Percentiles rank a stretch among this genome's conserved stretches.
Evolutionary conservation across 1,139 yeast genomes (phyloP).

Genomic region (Blastobotrys proliferans): DNA sequence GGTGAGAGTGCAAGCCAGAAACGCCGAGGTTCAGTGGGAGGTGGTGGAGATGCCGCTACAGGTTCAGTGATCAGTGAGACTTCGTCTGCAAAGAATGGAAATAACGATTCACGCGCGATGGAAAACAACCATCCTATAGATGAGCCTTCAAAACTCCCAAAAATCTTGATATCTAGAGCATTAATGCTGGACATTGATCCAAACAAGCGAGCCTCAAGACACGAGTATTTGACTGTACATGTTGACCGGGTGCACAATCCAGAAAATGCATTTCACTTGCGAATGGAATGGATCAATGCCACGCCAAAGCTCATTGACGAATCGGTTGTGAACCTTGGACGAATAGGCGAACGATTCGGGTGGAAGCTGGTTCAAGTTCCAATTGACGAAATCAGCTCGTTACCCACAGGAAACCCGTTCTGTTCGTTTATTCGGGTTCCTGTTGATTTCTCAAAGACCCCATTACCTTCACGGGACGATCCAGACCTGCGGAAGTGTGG

Average conservation of each 20-base stretch:
- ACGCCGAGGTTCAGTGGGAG: slow-evolving; percentile 16
- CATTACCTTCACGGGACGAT: background rate
- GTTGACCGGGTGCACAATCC: slow-evolving; percentile 93
- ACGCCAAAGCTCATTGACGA: slow-evolving; percentile 90
- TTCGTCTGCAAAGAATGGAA: slow-evolving; percentile 8
- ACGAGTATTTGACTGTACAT: slow-evolving; percentile 78
- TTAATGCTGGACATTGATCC: slow-evolving; percentile 78
- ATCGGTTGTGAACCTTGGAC: slow-evolving; percentile 72
- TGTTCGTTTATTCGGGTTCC: slow-evolving; percentile 68
- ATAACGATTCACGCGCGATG: slow-evolving; percentile 7
- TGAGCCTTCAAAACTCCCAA: slow-evolving; percentile 23
- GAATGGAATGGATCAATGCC: slow-evolving; percentile 90
- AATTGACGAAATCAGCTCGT: slow-evolving; percentile 76
- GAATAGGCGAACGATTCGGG: slow-evolving; percentile 84
- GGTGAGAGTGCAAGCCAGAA: slow-evolving; percentile 6
- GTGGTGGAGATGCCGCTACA: too few relatives aligned
- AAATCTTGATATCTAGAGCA: slow-evolving; percentile 52
- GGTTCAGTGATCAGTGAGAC: slow-evolving; percentile 10
- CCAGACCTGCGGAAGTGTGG: slow-evolving; percentile 4
- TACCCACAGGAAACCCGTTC: slow-evolving; percentile 78
- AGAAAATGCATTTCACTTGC: slow-evolving; percentile 86
- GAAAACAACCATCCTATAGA: slow-evolving; percentile 7
- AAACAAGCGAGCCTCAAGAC: slow-evolving; percentile 61
- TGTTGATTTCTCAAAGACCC: background rate
- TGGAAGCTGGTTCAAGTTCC: slow-evolving; percentile 87